phyloP scores from a whole-genome alignment of 352 stramenopile genomes.

The Globisporangium takayamanum region DNA sequence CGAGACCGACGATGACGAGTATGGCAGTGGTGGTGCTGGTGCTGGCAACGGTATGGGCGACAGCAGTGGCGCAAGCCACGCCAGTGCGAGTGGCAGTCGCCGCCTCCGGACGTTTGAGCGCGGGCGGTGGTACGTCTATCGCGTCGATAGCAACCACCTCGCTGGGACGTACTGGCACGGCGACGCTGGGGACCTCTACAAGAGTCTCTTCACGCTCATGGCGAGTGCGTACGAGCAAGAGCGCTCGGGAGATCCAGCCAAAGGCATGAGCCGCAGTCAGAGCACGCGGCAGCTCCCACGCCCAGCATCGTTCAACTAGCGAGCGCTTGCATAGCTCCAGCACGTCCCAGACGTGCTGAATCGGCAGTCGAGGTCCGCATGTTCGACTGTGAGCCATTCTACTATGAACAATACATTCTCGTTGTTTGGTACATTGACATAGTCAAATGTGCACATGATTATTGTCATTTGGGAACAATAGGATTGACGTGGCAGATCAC shows the following conservation, averaged over 20 bases:
- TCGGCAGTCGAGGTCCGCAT: too few relatives aligned
- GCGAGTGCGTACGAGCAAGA: constrained; percentile 49
- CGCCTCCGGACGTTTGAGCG: constrained; percentile 31
- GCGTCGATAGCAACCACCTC: constrained; percentile 70
- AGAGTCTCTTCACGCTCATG: constrained; percentile 66
- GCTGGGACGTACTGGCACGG: constrained; percentile 63
- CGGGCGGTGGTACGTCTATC: constrained; percentile 76
- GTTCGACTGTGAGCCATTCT: too few relatives aligned
- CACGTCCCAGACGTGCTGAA: too few relatives aligned
- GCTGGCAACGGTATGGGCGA: not conserved
- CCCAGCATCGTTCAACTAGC: constrained; percentile 7
- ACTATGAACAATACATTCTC: too few relatives aligned
- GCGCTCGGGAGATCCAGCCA: not conserved
- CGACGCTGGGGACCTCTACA: constrained; percentile 55
- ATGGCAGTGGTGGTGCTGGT: not conserved
- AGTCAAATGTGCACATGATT: too few relatives aligned
- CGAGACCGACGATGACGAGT: constrained; percentile 23
- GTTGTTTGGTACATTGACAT: too few relatives aligned
- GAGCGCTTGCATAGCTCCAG: too few relatives aligned
- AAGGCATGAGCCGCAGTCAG: constrained; percentile 3
- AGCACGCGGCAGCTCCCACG: constrained; percentile 6
- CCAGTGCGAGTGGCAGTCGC: constrained; percentile 4
- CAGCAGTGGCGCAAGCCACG: constrained; percentile 5
- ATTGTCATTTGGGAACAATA: too few relatives aligned
- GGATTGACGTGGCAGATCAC: too few relatives aligned